A percentile compares a stretch with the other conserved stretches of the same genome.
phyloP scores from a whole-genome alignment of 495 filamentous ascomycete species.

The Clavariopsis aquatica region DNA sequence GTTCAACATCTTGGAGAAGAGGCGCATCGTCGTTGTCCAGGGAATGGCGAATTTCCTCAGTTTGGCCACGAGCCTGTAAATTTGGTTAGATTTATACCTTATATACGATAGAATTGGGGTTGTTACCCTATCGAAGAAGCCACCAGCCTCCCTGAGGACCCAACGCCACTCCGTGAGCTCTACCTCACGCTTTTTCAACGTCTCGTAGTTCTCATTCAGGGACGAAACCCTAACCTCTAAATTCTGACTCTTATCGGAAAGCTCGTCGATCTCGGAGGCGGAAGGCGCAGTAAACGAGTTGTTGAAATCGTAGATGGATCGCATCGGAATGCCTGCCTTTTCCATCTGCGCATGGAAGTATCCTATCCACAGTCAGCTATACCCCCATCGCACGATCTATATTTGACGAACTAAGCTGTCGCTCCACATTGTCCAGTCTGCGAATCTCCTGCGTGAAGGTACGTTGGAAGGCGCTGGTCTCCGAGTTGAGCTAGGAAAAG shows the following conservation, averaged over 20 bases:
- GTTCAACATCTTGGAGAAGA: conserved; percentile 64
- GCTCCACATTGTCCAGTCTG: conserved; percentile 94
- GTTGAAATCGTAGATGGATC: conserved; percentile 80
- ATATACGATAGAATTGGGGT: neutral
- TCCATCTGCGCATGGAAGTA: conserved; percentile 96
- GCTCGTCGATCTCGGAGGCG: conserved; percentile 90
- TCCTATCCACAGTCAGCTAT: conserved; percentile 51
- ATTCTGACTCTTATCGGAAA: conserved; percentile 86
- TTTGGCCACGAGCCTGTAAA: conserved; percentile 77
- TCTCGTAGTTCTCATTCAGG: conserved; percentile 96
- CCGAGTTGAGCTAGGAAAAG: conserved; percentile 70
- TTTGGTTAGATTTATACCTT: conserved; percentile 32
- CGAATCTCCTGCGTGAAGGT: conserved; percentile 98
- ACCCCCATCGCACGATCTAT: neutral
- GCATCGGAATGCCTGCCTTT: conserved; percentile 79
- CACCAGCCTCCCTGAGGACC: conserved; percentile 91
- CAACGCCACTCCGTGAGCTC: conserved; percentile 97
- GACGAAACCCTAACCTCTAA: conserved; percentile 89
- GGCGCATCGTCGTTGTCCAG: conserved; percentile 77
- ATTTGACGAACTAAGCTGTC: conserved; percentile 78
- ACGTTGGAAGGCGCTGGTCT: conserved; percentile 90
- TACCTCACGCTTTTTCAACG: conserved; percentile 92
- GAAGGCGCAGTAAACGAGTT: conserved; percentile 81
- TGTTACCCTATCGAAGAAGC: conserved; percentile 85
- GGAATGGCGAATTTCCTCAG: conserved; percentile 91